Base-by-base conservation (phyloP, 768 basidiomycete genomes). In the Serendipita sp. region DNA sequence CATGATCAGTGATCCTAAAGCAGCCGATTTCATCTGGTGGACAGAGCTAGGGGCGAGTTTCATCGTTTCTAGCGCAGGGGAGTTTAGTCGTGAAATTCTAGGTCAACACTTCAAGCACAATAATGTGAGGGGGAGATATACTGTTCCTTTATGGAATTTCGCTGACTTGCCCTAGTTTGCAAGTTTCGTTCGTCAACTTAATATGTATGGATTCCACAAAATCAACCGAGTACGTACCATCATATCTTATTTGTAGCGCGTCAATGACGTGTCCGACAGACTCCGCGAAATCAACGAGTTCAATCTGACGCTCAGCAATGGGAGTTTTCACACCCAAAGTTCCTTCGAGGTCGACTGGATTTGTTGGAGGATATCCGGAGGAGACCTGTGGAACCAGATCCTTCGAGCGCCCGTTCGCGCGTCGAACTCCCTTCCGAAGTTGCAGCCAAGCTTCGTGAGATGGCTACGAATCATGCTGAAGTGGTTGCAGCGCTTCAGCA, bases 141-240 rank as follows among this genome's bases (percentile, higher is more conserved):
- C 28, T 13, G 5, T n/a, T 35, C 5, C 18, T 13, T 28, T 16
- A 28, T 16, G 41, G 13, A 24, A 28, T 18, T 45, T 28, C 28
- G 45, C 13, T 34, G 10, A 65, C 28, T 45, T 44, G 1, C 41
- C 41, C 58, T 71, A 95, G 85, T 95, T 96, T 73, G 91, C 89
- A 11, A 90, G 88, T 71, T 95, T 96, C 73, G 91, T 94, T 64
- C 85, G 93, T 68, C 92, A 95, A 72, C 81, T 94, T 68, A 94
- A 95, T 79, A 94, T 94, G 89, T 95, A 93, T 71, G 92, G 91
- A 32, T 95, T 94, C 74, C 90, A 92, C 77, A 94, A 94, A 76
- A 90, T 90, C 75, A 92, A 92, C 73, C 81, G 89, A 75, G 86
- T 89, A 65, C 67, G 82, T 78, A 2, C 47, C 45, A 47, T 54